Evolutionary conservation across 352 stramenopile species (phyloP).

Genomic region (Phytopythium chamaehyphon): DNA sequence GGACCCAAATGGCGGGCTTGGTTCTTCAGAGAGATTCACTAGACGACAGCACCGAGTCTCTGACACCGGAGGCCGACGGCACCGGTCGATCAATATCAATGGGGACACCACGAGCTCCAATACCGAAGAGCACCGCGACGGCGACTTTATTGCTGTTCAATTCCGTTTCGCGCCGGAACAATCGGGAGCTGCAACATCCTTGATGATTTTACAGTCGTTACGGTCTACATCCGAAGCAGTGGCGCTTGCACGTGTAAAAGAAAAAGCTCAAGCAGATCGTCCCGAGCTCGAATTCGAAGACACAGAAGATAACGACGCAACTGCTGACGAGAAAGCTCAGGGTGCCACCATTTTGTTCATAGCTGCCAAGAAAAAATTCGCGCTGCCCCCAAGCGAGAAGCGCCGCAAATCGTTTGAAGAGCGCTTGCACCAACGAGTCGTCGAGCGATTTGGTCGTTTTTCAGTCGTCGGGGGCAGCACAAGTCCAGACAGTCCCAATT

Average conservation of each 20-base stretch:
- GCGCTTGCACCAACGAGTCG: constrained; percentile 25
- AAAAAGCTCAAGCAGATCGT: no score
- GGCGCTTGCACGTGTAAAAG: no score
- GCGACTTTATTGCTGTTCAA: constrained; percentile 29
- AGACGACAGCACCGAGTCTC: no score
- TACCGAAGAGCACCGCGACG: constrained; percentile 4
- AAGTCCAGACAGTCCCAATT: neutral
- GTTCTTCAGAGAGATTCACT: neutral
- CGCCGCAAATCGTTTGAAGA: constrained; percentile 25
- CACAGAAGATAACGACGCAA: neutral
- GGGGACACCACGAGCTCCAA: neutral
- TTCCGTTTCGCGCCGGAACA: constrained; percentile 7
- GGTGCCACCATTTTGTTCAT: constrained; percentile 19
- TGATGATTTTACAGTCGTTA: constrained; percentile 22
- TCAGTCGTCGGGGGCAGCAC: neutral
- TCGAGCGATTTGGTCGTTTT: constrained; percentile 13
- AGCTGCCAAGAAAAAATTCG: constrained; percentile 33
- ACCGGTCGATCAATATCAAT: constrained; percentile 9
- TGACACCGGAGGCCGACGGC: neutral
- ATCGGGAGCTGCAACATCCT: constrained; percentile 8
- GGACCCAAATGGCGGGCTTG: constrained; percentile 3
- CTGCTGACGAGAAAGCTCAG: no score
- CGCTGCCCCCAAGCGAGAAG: constrained; percentile 25
- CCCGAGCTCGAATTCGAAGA: constrained; percentile 3
- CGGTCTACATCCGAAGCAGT: constrained; percentile 5